Percentiles rank a stretch among this genome's conserved stretches.
Evolutionary conservation across 352 stramenopile species (phyloP).

Genomic region (Phytopythium helicoides): DNA sequence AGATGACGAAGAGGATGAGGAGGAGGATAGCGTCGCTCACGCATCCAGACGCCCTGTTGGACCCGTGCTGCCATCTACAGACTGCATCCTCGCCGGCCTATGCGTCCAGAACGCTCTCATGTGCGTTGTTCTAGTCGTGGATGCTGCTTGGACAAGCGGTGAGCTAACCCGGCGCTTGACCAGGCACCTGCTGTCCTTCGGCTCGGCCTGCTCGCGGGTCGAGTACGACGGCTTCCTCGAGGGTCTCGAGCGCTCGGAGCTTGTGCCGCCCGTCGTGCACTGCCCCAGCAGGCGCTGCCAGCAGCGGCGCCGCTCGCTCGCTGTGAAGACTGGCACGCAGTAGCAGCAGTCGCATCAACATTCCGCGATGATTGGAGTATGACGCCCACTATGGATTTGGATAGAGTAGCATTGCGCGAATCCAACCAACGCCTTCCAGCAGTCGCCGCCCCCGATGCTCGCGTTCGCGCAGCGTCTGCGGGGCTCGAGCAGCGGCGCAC

Average conservation of each 20-base stretch:
- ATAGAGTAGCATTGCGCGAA: no score
- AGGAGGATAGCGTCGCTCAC: background rate
- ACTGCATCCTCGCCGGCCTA: conserved; percentile 49
- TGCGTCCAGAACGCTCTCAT: conserved; percentile 35
- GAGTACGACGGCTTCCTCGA: conserved; percentile 49
- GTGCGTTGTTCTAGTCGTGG: conserved; percentile 10
- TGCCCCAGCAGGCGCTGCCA: conserved; percentile 30
- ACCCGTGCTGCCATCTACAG: conserved; percentile 29
- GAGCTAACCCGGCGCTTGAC: background rate
- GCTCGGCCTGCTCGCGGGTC: conserved; percentile 31
- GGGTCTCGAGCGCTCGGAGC: conserved; percentile 40
- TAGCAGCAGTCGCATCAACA: no score
- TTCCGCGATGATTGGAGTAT: no score
- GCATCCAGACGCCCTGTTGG: background rate
- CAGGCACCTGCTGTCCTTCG: conserved; percentile 25
- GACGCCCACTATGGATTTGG: no score
- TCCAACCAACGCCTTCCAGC: no score
- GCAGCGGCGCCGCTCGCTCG: conserved; percentile 17
- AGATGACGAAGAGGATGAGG: no score
- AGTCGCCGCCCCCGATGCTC: background rate
- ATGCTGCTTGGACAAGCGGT: background rate
- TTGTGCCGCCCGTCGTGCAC: conserved; percentile 33
- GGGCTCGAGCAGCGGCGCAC: background rate
- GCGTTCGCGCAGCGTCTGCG: background rate
- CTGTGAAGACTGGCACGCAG: background rate